Evolutionary conservation across 768 basidiomycete species (phyloP).

Genomic region (Auricularia sp.): DNA sequence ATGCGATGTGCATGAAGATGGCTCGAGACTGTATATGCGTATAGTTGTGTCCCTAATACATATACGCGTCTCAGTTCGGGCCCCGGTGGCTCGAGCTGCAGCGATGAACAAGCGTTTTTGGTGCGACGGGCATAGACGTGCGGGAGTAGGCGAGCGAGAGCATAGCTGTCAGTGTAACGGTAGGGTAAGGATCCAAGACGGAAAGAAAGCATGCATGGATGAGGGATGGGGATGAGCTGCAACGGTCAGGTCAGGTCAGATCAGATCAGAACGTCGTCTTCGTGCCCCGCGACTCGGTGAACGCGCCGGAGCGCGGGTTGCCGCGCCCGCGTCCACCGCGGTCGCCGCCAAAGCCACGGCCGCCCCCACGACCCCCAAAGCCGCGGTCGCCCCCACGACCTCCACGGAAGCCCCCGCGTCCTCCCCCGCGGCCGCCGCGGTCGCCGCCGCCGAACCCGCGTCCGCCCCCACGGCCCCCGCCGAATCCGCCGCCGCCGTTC

Average conservation of each 20-base stretch:
- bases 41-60: neutral
- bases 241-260: too few relatives aligned
- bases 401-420: conserved; percentile 12
- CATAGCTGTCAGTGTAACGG: neutral
- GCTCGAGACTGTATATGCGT: neutral
- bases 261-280: conserved; percentile 42
- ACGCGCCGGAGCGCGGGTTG: conserved; percentile 52
- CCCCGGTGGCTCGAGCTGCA: neutral
- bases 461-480: conserved; percentile 26
- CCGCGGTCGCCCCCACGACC: conserved; percentile 29
- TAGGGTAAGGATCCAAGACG: neutral
- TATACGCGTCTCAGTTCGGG: neutral
- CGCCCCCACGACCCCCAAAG: conserved; percentile 13
- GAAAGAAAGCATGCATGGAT: neutral
- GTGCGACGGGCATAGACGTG: neutral
- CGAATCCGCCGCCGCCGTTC: conserved; percentile 39
- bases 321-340: conserved; percentile 29
- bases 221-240: neutral
- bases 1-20: neutral
- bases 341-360: conserved; percentile 20
- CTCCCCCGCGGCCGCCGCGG: conserved; percentile 25
- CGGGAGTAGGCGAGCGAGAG: neutral
- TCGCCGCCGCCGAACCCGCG: conserved; percentile 7
- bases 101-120: neutral
- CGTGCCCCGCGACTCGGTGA: conserved; percentile 54